A percentile compares a stretch with the other conserved stretches of the same genome.
Conservation (phyloP, 192 early-diverging fungal genomes). For the Spinellus fusiger region DNA sequence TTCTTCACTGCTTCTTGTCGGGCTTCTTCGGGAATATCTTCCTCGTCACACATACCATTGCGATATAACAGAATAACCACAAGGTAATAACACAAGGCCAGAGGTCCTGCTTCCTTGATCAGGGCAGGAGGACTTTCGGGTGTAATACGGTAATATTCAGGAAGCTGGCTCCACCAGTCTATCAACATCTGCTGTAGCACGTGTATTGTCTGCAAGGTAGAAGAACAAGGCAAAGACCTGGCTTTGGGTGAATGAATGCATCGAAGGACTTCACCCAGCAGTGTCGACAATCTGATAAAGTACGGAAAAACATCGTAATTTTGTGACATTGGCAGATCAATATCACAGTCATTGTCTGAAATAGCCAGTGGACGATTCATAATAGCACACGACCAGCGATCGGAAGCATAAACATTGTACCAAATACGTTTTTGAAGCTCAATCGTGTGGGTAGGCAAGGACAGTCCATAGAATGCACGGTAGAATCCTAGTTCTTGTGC, state of each 20-base stretch:
- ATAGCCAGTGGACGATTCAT: slow-evolving; percentile 41
- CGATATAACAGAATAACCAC: slow-evolving; percentile 26
- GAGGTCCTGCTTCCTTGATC: slow-evolving; percentile 8
- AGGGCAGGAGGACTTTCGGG: neutral
- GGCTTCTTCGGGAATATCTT: neutral
- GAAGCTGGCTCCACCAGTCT: slow-evolving; percentile 19
- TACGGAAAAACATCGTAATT: slow-evolving; percentile 21
- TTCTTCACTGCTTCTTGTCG: neutral
- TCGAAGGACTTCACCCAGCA: slow-evolving; percentile 27
- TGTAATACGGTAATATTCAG: slow-evolving; percentile 7
- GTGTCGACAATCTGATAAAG: slow-evolving; percentile 25
- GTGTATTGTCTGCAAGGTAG: slow-evolving; percentile 6
- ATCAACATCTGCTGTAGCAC: slow-evolving; percentile 14
- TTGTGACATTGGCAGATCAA: slow-evolving; percentile 18
- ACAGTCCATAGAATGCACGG: slow-evolving; percentile 46
- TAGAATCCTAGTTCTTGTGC: slow-evolving; percentile 78
- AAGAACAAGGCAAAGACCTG: neutral
- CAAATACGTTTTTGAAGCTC: slow-evolving; percentile 62
- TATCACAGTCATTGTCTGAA: slow-evolving; percentile 35
- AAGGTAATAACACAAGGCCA: slow-evolving; percentile 26
- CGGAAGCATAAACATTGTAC: slow-evolving; percentile 65
- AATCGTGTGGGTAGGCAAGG: slow-evolving; percentile 35
- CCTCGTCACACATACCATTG: slow-evolving; percentile 12
- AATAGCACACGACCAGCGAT: slow-evolving; percentile 45
- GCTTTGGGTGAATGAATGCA: slow-evolving; percentile 29